Evolutionary conservation across 805 yeast genomes (phyloP), one percentile per base, ranked within the genome.

Genomic region (Kuraishia cidri): DNA sequence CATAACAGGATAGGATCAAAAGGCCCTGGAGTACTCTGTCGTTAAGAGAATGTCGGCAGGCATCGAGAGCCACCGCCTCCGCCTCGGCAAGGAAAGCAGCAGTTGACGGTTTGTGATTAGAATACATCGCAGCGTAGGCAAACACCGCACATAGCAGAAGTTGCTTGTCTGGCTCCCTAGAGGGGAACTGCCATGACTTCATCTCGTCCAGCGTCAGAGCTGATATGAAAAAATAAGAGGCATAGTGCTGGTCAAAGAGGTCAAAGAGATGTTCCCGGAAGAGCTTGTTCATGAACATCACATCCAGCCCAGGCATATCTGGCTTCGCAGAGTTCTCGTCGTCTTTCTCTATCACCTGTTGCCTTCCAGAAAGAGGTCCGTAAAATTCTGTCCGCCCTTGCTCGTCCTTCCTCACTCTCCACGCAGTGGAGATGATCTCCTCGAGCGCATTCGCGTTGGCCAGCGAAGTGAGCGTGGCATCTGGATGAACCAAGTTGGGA

Each of bases 361-460:
- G 56, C 23, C 60, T 35, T 3, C 58, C 60, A 2, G 59, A 53
- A 2, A 55, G 44, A 3, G 60, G 62, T 0, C 62, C 62, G 34
- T 56, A 56, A 34, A 55, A 56, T 14, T 48, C 58, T 3, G 58
- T 53, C 12, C 41, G 34, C 1, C 55, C 53, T 6, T 37, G 29
- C 3, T 38, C 37, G 31, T 49, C 52, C 15, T 41, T 42, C 10
- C 54, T 35, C 4, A 55, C 60, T 25, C 49, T 42, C 60, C 60
- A 56, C 5, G 55, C 52, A 3, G 60, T 55, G 0, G 54, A 50
- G 8, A 44, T 43, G 3, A 56, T 39, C 30, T 56, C 60, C 29
- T 56, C 58, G 11, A 56, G 31, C 2, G 60, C 62, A 18, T 40
- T 39, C 2, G 48, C 45, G 37, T 52, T 39, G 2, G 56, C 48